Base-by-base conservation (phyloP, 495 filamentous ascomycete species). In the Emericellopsis terricola region DNA sequence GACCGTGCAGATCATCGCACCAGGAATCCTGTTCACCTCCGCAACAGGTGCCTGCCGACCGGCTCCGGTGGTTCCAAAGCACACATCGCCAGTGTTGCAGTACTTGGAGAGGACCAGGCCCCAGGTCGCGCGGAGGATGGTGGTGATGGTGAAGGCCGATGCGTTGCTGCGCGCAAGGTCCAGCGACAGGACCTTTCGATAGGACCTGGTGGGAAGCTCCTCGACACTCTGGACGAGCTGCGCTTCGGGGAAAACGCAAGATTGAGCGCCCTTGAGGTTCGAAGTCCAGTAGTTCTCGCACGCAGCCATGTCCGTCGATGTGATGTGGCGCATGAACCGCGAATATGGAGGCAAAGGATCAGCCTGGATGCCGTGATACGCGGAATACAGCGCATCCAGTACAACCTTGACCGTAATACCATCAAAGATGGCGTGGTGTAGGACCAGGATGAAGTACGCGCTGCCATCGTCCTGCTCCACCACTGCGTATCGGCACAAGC, bases 1-100 rank as follows among this genome's bases (percentile, higher is more conserved):
- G 0, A 76, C 48, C 0, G 74, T 76, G 15, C 70, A 60, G 28
- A 78, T 64, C 1, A 69, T n/a, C n/a, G n/a, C n/a, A n/a, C n/a
- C n/a, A n/a, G n/a, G n/a, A n/a, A n/a, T n/a, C n/a, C n/a, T n/a
- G n/a, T n/a, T n/a, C n/a, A n/a, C n/a, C n/a, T n/a, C n/a, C n/a
- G n/a, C n/a, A n/a, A n/a, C n/a, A n/a, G n/a, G n/a, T n/a, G n/a
- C n/a, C n/a, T n/a, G n/a, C n/a, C n/a, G n/a, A n/a, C n/a, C n/a
- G n/a, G n/a, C n/a, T n/a, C n/a, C n/a, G n/a, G n/a, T n/a, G n/a
- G n/a, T n/a, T n/a, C n/a, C n/a, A n/a, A n/a, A n/a, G n/a, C n/a
- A n/a, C n/a, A n/a, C n/a, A 4, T 64, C 59, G 15, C 51, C 43
- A 1, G 47, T 47, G 0, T 46, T 51, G 10, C 55, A 55, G 27